A percentile compares a stretch with the other conserved stretches of the same genome.
Evolutionary conservation across 2,329 filamentous ascomycete genomes (phyloP).

Genomic region (Mycogone perniciosa): DNA sequence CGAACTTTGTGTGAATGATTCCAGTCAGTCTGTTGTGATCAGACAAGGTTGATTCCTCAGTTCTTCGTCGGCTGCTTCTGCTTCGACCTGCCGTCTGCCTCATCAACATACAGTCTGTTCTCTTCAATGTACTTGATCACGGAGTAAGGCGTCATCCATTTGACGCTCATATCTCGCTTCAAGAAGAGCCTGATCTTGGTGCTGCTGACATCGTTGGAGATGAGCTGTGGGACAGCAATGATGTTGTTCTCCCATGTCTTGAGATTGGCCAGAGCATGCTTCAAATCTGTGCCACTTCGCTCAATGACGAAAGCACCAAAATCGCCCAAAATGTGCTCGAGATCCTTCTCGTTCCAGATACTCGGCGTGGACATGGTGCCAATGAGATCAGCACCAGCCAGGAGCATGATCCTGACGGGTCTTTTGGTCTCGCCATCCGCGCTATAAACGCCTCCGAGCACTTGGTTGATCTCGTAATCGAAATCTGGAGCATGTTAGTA

Average conservation of each 20-base stretch:
- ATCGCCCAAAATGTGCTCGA: slow-evolving; percentile 79
- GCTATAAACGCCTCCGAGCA: slow-evolving; percentile 68
- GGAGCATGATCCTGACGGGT: slow-evolving; percentile 66
- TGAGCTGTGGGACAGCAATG: slow-evolving; percentile 41
- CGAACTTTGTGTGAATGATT: no score
- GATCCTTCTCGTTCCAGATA: slow-evolving; percentile 77
- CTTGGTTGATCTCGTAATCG: slow-evolving; percentile 75
- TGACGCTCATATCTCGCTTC: slow-evolving; percentile 52
- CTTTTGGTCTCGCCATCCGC: slow-evolving; percentile 56
- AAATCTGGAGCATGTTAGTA: slow-evolving; percentile 46
- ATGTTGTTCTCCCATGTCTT: slow-evolving; percentile 81
- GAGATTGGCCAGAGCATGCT: slow-evolving; percentile 76
- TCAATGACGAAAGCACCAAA: slow-evolving; percentile 86
- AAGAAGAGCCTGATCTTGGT: slow-evolving; percentile 77
- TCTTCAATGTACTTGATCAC: no score
- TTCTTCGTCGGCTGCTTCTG: no score
- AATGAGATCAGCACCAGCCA: slow-evolving; percentile 72
- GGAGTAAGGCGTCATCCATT: no score
- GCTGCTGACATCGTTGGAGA: slow-evolving; percentile 82
- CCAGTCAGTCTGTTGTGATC: no score
- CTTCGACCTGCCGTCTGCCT: no score
- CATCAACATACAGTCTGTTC: no score
- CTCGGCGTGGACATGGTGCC: slow-evolving; percentile 66
- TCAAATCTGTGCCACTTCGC: slow-evolving; percentile 79
- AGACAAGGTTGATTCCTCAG: no score